Percentiles rank a stretch among this genome's conserved stretches.
phyloP scores from a whole-genome alignment of 2,329 filamentous ascomycete genomes.

The Rosellinia necatrix region DNA sequence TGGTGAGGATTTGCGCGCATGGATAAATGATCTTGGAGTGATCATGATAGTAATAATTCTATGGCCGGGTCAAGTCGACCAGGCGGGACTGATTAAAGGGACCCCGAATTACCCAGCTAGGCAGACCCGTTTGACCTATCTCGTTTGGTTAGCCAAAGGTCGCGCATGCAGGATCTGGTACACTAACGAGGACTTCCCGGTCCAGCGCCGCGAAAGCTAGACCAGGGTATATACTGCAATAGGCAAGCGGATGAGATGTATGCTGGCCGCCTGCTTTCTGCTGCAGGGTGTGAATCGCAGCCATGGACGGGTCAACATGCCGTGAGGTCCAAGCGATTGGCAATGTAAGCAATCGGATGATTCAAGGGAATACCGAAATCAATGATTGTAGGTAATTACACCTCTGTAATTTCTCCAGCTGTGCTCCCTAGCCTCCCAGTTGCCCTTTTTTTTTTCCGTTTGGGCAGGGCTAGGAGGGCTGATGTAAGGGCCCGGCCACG shows the following conservation, averaged over 20 bases:
- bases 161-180: too few species aligned
- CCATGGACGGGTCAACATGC: slow-evolving; percentile 21
- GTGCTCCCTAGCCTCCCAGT: background rate
- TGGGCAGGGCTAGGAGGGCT: slow-evolving; percentile 14
- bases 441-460: background rate
- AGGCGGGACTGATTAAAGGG: slow-evolving; percentile 1
- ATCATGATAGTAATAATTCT: slow-evolving; percentile 44
- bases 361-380: background rate
- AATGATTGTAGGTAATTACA: background rate
- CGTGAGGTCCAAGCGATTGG: slow-evolving; percentile 8
- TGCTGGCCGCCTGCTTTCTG: slow-evolving; percentile 16
- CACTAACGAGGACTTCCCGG: slow-evolving; percentile 5
- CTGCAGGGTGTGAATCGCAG: slow-evolving; percentile 5
- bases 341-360: slow-evolving; percentile 18
- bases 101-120: slow-evolving; percentile 24
- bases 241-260: slow-evolving; percentile 24
- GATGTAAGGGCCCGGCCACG: slow-evolving; percentile 13
- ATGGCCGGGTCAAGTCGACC: slow-evolving; percentile 6
- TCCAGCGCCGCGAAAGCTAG: slow-evolving; percentile 1
- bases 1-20: slow-evolving; percentile 38
- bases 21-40: slow-evolving; percentile 47
- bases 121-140: slow-evolving; percentile 3
- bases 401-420: background rate
- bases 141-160: slow-evolving; percentile 1
- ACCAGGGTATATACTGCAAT: slow-evolving; percentile 9